A percentile compares a stretch with the other conserved stretches of the same genome.
Evolutionary conservation across 108 stramenopile genomes (phyloP).

Genomic region (Aurantiochytrium sp.): DNA sequence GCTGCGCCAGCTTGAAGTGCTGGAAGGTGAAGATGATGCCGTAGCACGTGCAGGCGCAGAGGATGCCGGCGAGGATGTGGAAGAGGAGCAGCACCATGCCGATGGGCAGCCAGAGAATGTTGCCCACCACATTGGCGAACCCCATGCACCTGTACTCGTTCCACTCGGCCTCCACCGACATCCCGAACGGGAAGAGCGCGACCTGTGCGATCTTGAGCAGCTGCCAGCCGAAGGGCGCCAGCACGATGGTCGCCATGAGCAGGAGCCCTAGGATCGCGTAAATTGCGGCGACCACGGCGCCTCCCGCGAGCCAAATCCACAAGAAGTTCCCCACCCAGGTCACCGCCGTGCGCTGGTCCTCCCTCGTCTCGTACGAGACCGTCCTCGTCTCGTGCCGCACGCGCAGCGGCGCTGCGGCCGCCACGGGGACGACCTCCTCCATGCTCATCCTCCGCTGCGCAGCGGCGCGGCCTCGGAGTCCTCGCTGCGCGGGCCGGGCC

Average conservation of each 20-base stretch:
- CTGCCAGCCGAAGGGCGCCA: constrained; percentile 6
- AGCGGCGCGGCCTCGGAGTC: too few species aligned
- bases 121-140: not conserved
- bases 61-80: not conserved
- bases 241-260: not conserved
- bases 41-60: constrained; percentile 26
- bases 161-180: not conserved
- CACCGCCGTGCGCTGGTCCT: not conserved
- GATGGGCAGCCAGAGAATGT: constrained; percentile 12
- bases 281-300: not conserved
- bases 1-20: constrained; percentile 19
- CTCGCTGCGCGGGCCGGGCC: too few species aligned
- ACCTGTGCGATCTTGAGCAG: not conserved
- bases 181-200: constrained; percentile 12
- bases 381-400: not conserved
- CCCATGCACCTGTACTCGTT: not conserved
- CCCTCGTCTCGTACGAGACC: not conserved
- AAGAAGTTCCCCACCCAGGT: not conserved
- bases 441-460: too few species aligned
- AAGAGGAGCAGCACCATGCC: not conserved
- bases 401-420: not conserved
- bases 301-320: constrained; percentile 30
- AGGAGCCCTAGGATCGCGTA: not conserved
- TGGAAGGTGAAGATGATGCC: not conserved
- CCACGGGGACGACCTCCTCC: not conserved